Evolutionary conservation across 306 rosid species (phyloP).

Genomic region (Cicer cuneatum): DNA sequence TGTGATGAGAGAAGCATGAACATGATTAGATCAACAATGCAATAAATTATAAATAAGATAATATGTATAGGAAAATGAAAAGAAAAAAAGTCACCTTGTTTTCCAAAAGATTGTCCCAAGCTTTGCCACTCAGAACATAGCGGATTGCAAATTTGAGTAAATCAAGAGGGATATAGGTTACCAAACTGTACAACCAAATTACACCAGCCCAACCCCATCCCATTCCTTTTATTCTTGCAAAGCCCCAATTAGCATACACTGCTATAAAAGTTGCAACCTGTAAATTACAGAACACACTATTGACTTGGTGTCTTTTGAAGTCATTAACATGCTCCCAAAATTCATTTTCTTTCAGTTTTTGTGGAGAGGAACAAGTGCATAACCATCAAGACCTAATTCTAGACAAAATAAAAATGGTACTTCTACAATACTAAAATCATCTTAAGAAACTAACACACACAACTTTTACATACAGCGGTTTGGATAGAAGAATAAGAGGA

Average conservation of each 20-base stretch:
- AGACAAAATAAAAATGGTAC: neutral
- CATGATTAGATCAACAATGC: slow-evolving; percentile 24
- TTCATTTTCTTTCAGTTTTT: neutral
- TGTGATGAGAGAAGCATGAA: slow-evolving; percentile 43
- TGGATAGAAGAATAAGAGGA: slow-evolving; percentile 8
- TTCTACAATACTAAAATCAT: neutral
- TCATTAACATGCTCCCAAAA: neutral
- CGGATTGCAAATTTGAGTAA: slow-evolving; percentile 86
- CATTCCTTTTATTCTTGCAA: slow-evolving; percentile 79
- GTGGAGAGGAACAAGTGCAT: slow-evolving; percentile 22
- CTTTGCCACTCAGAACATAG: slow-evolving; percentile 77
- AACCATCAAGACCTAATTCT: slow-evolving; percentile 6
- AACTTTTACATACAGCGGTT: slow-evolving; percentile 22
- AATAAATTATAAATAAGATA: neutral
- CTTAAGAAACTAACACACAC: neutral
- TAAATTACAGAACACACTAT: slow-evolving; percentile 15
- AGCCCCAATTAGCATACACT: slow-evolving; percentile 85
- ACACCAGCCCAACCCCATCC: slow-evolving; percentile 99
- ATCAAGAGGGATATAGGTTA: slow-evolving; percentile 92
- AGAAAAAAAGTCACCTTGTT: slow-evolving; percentile 68
- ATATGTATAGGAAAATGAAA: neutral
- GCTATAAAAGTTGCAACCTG: slow-evolving; percentile 90
- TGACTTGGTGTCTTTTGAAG: neutral
- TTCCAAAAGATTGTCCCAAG: slow-evolving; percentile 87
- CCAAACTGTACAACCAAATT: slow-evolving; percentile 82